These are phyloP conservation scores for Colletotrichum sansevieriae DNA, from an alignment of 2,329 filamentous ascomycete species.

Conservation along the genomic window DNA sequence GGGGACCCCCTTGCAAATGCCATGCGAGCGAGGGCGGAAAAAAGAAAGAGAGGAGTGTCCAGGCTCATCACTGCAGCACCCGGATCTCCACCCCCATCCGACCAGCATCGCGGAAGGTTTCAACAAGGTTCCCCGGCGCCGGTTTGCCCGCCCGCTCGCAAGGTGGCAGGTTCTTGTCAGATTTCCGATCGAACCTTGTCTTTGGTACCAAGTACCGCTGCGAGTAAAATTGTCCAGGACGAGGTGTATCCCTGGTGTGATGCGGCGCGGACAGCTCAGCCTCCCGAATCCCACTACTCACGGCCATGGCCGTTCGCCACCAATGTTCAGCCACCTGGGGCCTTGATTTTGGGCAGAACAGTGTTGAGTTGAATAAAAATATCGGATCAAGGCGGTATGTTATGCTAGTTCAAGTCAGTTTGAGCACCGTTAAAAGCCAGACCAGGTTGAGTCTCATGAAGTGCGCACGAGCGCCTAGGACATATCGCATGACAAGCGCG, in stretches of 20 bases:
- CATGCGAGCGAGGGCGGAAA: too few species aligned
- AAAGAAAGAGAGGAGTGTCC: too few species aligned
- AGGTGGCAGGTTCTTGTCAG: not conserved
- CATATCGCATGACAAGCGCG: not conserved
- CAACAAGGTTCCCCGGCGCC: constrained; percentile 32
- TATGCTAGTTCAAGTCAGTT: not conserved
- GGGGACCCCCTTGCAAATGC: too few species aligned
- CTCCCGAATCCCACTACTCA: constrained; percentile 14
- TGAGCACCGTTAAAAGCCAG: constrained; percentile 1
- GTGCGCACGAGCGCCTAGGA: not conserved
- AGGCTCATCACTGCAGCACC: not conserved
- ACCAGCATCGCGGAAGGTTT: constrained; percentile 28
- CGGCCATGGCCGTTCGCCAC: too few species aligned
- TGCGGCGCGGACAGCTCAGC: constrained; percentile 23
- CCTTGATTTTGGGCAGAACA: not conserved
- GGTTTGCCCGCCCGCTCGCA: not conserved
- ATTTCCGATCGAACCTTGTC: constrained; percentile 7
- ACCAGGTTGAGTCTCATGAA: not conserved
- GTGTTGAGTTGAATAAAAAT: constrained; percentile 1
- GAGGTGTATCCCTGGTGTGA: not conserved
- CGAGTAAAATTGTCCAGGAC: not conserved
- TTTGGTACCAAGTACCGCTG: not conserved
- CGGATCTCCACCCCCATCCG: constrained; percentile 33
- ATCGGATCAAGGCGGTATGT: constrained; percentile 15
- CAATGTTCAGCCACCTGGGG: too few species aligned